Evolutionary conservation across 208 protist genomes (phyloP), one percentile per base, ranked within the genome.

Genomic region (Leishmania aethiopica): DNA sequence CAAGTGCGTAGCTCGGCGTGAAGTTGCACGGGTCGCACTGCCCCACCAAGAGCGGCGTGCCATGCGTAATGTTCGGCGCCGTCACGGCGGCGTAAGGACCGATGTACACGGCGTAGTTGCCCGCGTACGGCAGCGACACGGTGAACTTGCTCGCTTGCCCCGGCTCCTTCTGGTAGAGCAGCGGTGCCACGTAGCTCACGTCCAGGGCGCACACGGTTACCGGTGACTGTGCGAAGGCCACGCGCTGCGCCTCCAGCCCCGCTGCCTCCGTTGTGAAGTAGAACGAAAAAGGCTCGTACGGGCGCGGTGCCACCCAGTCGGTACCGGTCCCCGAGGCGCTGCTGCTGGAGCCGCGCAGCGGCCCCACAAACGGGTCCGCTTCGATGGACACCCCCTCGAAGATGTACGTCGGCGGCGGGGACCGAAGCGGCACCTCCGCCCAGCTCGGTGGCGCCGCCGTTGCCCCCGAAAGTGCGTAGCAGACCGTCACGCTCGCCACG

Each of bases 21-120:
- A 96, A 90, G 32, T 60, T 69, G 85, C 95, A 98, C 32, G 95
- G 95, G 67, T 98, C 92, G 86, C 95, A 98, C 40, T 79, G 13
- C 28, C 81, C 88, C 25, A 98, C 81, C 40, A 86, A 87, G 19
- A 98, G 81, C 69, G 76, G 67, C 15, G 84, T 89, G 69, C 35
- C 47, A 80, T 96, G 90, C 49, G 87, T 93, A 64, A 97, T 94
- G 85, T 88, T 88, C 37, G 89, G 87, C 57, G 87, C 82, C n/a
- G 40, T 37, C 15, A 80, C 85, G 62, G 77, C 66, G 51, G 79
- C 67, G 42, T 83, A 62, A 6, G 84, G 88, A n/a, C 91, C 86
- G 55, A 98, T 80, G 82, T 94, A 91, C 35, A 98, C 69, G 47
- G 91, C 88, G 81, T 95, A 98, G 62, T 57, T 71, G 25, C 95